Evolutionary conservation across 202 grass and related monocot genomes (phyloP).

Genomic region (Musa balbisiana): DNA sequence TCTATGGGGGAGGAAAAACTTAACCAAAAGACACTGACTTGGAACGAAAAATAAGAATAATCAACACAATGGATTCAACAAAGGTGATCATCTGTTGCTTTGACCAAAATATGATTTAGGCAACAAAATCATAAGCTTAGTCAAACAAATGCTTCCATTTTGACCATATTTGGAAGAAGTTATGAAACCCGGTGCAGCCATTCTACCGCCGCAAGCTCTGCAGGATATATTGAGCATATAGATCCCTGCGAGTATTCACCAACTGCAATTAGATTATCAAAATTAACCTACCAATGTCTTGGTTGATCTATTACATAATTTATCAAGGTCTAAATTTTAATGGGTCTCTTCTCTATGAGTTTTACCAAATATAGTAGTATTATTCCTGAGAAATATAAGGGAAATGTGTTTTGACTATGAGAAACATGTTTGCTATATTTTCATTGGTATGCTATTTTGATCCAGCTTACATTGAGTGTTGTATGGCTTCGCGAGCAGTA

Average conservation of each 20-base stretch:
- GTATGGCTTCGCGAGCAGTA: constrained; percentile 61
- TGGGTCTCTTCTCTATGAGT: background rate
- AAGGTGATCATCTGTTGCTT: no score
- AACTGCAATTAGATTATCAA: background rate
- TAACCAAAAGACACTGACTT: no score
- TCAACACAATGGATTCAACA: no score
- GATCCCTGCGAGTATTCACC: constrained; percentile 27
- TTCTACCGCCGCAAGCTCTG: constrained; percentile 44
- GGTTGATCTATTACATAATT: background rate
- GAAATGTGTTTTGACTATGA: background rate
- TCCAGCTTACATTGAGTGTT: constrained; percentile 69
- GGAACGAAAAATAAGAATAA: no score
- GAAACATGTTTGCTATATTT: no score
- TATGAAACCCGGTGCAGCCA: constrained; percentile 16
- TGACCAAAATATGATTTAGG: no score
- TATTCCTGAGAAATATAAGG: background rate
- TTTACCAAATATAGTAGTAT: background rate
- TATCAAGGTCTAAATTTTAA: background rate
- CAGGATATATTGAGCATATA: constrained; percentile 44
- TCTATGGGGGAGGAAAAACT: no score
- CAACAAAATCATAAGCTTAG: background rate
- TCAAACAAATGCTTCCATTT: background rate
- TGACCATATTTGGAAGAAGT: background rate
- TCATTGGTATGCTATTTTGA: background rate
- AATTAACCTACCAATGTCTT: background rate